Percentiles rank a stretch among this genome's conserved stretches.
phyloP scores from a whole-genome alignment of 2,329 filamentous ascomycete species.

The Calycina herbarum region DNA sequence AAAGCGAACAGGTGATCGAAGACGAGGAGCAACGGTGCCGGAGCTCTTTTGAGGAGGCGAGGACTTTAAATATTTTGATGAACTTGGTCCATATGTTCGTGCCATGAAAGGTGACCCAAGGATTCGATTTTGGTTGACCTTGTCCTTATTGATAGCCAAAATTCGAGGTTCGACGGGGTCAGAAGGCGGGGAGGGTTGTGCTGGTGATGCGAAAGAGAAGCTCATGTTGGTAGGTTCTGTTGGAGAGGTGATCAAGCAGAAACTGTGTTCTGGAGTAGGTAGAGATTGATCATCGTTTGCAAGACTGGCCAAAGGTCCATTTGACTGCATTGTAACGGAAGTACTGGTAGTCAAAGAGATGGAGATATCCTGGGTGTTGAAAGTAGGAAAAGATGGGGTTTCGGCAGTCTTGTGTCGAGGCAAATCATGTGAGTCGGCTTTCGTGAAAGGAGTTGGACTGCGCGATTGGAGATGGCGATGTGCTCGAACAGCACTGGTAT shows the following conservation, averaged over 20 bases:
- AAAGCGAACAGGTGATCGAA: slow-evolving; percentile 33
- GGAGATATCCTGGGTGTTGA: slow-evolving; percentile 62
- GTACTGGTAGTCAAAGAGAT: slow-evolving; percentile 64
- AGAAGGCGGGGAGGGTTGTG: slow-evolving; percentile 16
- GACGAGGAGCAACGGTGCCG: slow-evolving; percentile 22
- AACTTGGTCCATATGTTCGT: slow-evolving; percentile 62
- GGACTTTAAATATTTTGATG: slow-evolving; percentile 38
- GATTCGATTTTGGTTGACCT: slow-evolving; percentile 17
- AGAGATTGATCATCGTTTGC: slow-evolving; percentile 42
- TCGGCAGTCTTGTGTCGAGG: slow-evolving; percentile 50
- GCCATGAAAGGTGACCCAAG: slow-evolving; percentile 47
- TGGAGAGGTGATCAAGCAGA: background rate
- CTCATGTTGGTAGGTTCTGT: background rate
- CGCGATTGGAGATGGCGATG: slow-evolving; percentile 48
- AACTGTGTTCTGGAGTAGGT: slow-evolving; percentile 7
- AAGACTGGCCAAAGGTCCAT: slow-evolving; percentile 61
- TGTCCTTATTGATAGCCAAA: slow-evolving; percentile 13
- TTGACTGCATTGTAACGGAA: slow-evolving; percentile 63
- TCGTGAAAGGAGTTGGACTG: slow-evolving; percentile 58
- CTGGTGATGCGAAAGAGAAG: slow-evolving; percentile 6
- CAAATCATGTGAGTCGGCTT: slow-evolving; percentile 49
- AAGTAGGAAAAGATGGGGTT: slow-evolving; percentile 46
- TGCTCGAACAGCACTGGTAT: slow-evolving; percentile 45
- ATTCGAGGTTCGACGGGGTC: slow-evolving; percentile 19
- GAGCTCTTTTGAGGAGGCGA: slow-evolving; percentile 22